These are phyloP conservation scores for Hemisphaericaspora subhashii DNA, from an alignment of 1,139 yeast genomes.

Conservation along the genomic window DNA sequence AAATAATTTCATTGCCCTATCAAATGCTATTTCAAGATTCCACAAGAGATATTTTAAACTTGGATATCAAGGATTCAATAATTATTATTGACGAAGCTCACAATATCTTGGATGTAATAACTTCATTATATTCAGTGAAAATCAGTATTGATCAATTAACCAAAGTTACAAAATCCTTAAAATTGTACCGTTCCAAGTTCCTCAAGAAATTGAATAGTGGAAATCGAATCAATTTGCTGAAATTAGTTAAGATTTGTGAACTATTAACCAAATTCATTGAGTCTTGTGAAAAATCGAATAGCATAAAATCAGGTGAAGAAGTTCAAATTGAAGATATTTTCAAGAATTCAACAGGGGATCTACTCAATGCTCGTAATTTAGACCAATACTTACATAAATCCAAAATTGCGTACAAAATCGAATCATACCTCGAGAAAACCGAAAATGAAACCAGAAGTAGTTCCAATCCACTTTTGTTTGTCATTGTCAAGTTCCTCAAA, in stretches of 20 bases:
- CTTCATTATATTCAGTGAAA: conserved; percentile 64
- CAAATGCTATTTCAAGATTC: conserved; percentile 70
- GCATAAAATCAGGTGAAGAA: conserved; percentile 51
- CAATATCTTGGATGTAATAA: conserved; percentile 76
- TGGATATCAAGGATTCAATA: conserved; percentile 63
- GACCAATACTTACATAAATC: conserved; percentile 64
- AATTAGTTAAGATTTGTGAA: conserved; percentile 58
- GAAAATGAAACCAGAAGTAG: conserved; percentile 15
- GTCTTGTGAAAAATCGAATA: conserved; percentile 20
- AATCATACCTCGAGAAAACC: conserved; percentile 59
- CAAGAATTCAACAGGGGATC: conserved; percentile 60
- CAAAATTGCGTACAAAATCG: conserved; percentile 83
- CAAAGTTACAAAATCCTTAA: conserved; percentile 46
- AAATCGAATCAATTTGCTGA: conserved; percentile 69
- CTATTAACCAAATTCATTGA: conserved; percentile 49
- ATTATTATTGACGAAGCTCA: conserved; percentile 93
- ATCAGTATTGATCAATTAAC: conserved; percentile 53
- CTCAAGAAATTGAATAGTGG: conserved; percentile 65
- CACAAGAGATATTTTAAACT: conserved; percentile 59
- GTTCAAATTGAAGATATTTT: conserved; percentile 57
- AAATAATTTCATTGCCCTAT: conserved; percentile 82
- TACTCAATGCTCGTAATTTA: conserved; percentile 68
- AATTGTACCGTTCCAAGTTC: conserved; percentile 60
- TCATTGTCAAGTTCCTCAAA: conserved; percentile 62
- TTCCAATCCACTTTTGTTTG: conserved; percentile 63